Evolutionary conservation across 768 basidiomycete genomes (phyloP).

Genomic region (Kwoniella dejecticola): DNA sequence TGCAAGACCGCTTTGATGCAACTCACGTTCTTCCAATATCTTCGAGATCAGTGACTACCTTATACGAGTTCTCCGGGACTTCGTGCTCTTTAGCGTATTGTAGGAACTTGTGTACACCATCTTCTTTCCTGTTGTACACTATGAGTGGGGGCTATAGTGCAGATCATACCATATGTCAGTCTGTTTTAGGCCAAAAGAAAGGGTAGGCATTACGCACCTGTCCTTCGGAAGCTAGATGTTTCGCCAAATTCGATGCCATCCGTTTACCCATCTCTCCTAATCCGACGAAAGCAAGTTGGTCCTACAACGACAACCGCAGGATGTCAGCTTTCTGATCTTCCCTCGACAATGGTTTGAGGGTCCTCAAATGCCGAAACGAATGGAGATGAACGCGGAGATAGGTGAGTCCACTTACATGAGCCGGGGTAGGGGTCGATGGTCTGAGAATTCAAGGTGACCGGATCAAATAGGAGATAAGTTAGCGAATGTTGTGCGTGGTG

Average conservation of each 20-base stretch:
- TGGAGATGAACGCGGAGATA: too few species aligned
- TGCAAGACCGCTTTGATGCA: too few species aligned
- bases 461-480: too few species aligned
- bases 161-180: too few species aligned
- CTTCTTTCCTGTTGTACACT: constrained; percentile 72
- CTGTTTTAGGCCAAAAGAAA: constrained; percentile 1
- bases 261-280: constrained; percentile 65
- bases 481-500: too few species aligned
- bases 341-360: too few species aligned
- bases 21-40: constrained; percentile 63
- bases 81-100: constrained; percentile 64
- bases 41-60: constrained; percentile 63
- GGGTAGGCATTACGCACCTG: constrained; percentile 23
- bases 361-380: not conserved
- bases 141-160: constrained; percentile 61
- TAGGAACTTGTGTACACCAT: constrained; percentile 58
- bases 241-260: constrained; percentile 80
- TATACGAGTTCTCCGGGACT: constrained; percentile 62
- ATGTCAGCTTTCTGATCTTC: too few species aligned
- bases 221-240: constrained; percentile 47
- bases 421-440: constrained; percentile 45
- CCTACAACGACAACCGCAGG: too few species aligned
- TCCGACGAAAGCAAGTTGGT: constrained; percentile 61
- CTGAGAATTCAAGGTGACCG: too few species aligned
- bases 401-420: constrained; percentile 39